Evolutionary conservation across 768 basidiomycete species (phyloP).

Genomic region (Pleurotus platypus): DNA sequence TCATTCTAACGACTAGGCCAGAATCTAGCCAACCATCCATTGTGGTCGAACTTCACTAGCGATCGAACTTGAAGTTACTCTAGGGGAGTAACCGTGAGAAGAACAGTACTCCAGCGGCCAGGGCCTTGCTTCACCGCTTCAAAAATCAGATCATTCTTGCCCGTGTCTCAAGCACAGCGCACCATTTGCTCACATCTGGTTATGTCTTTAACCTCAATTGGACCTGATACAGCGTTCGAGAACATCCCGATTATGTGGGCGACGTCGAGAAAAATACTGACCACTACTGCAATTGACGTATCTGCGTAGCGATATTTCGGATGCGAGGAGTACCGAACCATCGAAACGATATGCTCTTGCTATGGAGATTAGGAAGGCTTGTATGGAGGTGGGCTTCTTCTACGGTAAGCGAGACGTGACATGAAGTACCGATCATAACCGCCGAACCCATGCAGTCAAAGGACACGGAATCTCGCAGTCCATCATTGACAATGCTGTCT

Average conservation of each 20-base stretch:
- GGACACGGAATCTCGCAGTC: conserved; percentile 71
- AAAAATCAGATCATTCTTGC: too few relatives aligned
- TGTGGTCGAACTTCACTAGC: too few relatives aligned
- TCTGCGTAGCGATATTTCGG: background rate
- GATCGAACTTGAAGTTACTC: too few relatives aligned
- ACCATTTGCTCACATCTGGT: too few relatives aligned
- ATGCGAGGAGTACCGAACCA: background rate
- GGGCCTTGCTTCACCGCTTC: too few relatives aligned
- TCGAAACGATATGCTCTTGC: background rate
- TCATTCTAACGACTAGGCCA: too few relatives aligned
- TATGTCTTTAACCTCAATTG: background rate
- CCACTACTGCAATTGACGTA: background rate
- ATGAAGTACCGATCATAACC: background rate
- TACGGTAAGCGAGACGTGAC: background rate
- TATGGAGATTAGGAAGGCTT: conserved; percentile 5
- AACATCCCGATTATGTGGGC: background rate
- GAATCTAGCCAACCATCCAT: too few relatives aligned
- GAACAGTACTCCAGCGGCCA: too few relatives aligned
- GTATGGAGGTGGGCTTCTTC: conserved; percentile 6
- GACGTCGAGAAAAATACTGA: background rate
- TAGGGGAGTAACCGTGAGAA: too few relatives aligned
- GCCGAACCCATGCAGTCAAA: conserved; percentile 36
- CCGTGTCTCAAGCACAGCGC: too few relatives aligned
- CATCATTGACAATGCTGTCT: conserved; percentile 40
- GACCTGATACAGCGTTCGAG: conserved; percentile 7